phyloP scores from a whole-genome alignment of 768 basidiomycete species.

The Boletus insuetus region DNA sequence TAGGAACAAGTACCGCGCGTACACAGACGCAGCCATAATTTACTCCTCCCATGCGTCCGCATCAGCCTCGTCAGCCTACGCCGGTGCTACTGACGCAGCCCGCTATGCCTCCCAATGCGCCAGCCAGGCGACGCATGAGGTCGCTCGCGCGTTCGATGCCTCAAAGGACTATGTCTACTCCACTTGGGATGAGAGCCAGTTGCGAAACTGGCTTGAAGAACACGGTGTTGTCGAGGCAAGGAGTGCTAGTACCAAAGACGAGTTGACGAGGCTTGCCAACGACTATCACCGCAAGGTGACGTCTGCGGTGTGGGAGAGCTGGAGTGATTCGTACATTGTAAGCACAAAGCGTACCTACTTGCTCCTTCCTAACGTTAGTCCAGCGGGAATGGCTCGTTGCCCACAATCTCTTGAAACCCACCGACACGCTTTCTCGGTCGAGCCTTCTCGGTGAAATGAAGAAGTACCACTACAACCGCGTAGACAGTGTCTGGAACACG shows the following conservation, averaged over 20 bases:
- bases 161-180: conserved; percentile 87
- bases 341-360: conserved; percentile 17
- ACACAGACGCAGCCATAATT: conserved; percentile 56
- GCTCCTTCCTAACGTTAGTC: neutral
- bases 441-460: conserved; percentile 66
- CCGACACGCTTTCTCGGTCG: conserved; percentile 50
- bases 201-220: conserved; percentile 71
- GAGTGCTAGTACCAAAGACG: conserved; percentile 49
- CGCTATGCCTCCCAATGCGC: conserved; percentile 40
- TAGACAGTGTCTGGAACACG: conserved; percentile 53
- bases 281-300: conserved; percentile 61
- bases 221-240: conserved; percentile 71
- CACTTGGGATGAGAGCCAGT: conserved; percentile 79
- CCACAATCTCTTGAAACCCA: conserved; percentile 68
- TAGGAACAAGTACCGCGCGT: conserved; percentile 63
- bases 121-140: conserved; percentile 53
- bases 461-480: conserved; percentile 67
- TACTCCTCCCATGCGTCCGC: conserved; percentile 49
- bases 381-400: conserved; percentile 82
- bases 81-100: conserved; percentile 38
- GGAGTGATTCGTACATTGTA: conserved; percentile 85
- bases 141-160: conserved; percentile 55
- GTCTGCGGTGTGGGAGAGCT: conserved; percentile 74
- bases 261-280: conserved; percentile 68
- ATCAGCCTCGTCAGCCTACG: conserved; percentile 50